Evolutionary conservation across 768 basidiomycete species (phyloP).

Genomic region (Boletus sp.): DNA sequence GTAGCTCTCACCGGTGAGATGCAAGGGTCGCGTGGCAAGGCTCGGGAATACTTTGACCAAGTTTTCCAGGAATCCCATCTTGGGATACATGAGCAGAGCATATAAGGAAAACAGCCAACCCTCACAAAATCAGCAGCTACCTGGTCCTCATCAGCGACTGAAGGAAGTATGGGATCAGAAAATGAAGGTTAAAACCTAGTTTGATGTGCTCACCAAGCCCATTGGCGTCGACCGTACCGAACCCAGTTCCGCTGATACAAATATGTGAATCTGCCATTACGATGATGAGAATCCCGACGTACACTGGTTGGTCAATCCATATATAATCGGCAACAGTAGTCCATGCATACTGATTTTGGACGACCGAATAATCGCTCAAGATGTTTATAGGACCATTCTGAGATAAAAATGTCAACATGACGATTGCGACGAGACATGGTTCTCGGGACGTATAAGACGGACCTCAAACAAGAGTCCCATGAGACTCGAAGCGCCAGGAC

Average conservation of each 20-base stretch:
- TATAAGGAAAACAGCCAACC: constrained; percentile 58
- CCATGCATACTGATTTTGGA: constrained; percentile 55
- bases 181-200: background rate
- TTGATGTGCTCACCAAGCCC: constrained; percentile 46
- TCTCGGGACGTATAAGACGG: constrained; percentile 5
- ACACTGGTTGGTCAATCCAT: no score
- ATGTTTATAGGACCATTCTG: constrained; percentile 70
- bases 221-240: constrained; percentile 53
- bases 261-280: no score
- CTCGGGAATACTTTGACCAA: constrained; percentile 71
- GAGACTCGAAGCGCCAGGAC: constrained; percentile 67
- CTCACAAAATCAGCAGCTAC: no score
- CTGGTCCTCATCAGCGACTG: constrained; percentile 52
- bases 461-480: constrained; percentile 60
- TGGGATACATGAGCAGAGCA: background rate
- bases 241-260: constrained; percentile 53
- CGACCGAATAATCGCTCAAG: constrained; percentile 43
- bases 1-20: no score
- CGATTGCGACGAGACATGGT: no score
- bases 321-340: constrained; percentile 44
- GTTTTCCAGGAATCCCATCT: constrained; percentile 71
- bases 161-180: constrained; percentile 7
- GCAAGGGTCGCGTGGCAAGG: no score
- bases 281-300: no score
- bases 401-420: background rate